Evolutionary conservation across 371 early-diverging fungal species (phyloP).

Genomic region (Mycotypha africana): DNA sequence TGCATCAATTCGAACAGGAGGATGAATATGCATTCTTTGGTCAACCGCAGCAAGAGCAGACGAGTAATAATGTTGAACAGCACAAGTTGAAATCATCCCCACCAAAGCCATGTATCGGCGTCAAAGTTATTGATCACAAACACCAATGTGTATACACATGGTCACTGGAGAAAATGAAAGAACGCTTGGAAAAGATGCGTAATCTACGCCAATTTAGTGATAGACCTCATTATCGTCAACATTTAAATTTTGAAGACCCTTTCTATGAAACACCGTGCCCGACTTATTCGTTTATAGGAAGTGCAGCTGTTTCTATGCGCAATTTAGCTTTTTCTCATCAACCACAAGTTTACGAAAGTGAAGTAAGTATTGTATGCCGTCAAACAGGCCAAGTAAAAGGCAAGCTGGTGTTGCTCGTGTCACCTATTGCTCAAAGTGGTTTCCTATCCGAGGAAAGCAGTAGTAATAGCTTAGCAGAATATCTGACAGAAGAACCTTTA

Average conservation of each 20-base stretch:
- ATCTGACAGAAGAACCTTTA: constrained; percentile 1
- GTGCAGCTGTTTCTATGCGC: constrained; percentile 49
- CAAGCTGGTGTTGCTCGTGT: constrained; percentile 31
- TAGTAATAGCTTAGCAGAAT: neutral
- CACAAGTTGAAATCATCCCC: constrained; percentile 14
- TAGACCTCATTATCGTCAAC: constrained; percentile 61
- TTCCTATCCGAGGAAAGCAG: too few species aligned
- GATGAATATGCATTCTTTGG: too few species aligned
- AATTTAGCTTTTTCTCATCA: constrained; percentile 34
- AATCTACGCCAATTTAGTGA: constrained; percentile 68
- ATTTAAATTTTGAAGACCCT: constrained; percentile 70
- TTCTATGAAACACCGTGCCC: constrained; percentile 66
- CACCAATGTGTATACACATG: constrained; percentile 70
- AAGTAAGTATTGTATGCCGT: constrained; percentile 56
- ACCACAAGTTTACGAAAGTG: constrained; percentile 43
- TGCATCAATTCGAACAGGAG: constrained; percentile 41
- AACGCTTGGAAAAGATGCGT: constrained; percentile 70
- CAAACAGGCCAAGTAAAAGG: constrained; percentile 51
- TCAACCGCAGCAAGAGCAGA: constrained; percentile 3
- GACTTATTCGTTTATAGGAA: constrained; percentile 65
- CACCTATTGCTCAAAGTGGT: constrained; percentile 29
- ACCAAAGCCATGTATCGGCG: constrained; percentile 55
- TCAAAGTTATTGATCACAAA: constrained; percentile 67
- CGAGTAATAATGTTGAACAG: constrained; percentile 15
- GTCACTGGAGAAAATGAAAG: constrained; percentile 65